Evolutionary conservation across 768 basidiomycete genomes (phyloP).

Genomic region (Lactarius psammicola): DNA sequence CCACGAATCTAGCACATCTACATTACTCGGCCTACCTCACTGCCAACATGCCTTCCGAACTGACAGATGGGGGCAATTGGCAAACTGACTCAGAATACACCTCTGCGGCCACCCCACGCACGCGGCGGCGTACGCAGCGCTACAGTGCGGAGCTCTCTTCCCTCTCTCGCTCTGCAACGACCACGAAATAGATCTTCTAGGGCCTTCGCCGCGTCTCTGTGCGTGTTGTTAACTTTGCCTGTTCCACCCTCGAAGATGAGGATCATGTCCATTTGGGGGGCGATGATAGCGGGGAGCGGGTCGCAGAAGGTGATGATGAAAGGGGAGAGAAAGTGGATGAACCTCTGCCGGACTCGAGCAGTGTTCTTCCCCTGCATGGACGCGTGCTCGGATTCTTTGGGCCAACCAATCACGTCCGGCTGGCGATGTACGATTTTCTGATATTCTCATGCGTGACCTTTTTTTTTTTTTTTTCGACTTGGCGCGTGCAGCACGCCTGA

Average conservation of each 20-base stretch:
- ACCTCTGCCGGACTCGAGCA: constrained; percentile 42
- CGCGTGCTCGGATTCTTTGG: constrained; percentile 76
- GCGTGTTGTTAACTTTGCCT: constrained; percentile 79
- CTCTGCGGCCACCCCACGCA: constrained; percentile 39
- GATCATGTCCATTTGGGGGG: constrained; percentile 49
- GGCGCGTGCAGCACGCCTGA: neutral
- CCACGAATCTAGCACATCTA: constrained; percentile 36
- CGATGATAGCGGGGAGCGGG: constrained; percentile 38
- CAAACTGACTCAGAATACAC: constrained; percentile 29
- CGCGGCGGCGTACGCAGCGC: constrained; percentile 46
- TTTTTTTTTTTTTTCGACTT: constrained; percentile 4
- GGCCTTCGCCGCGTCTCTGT: constrained; percentile 62
- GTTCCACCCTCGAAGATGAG: constrained; percentile 57
- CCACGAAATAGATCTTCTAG: constrained; percentile 55
- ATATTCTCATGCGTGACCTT: constrained; percentile 60
- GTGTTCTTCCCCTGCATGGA: constrained; percentile 61
- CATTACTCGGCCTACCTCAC: constrained; percentile 60
- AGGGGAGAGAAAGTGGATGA: constrained; percentile 34
- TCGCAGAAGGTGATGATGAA: constrained; percentile 36
- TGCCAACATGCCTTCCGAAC: constrained; percentile 44
- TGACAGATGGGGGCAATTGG: constrained; percentile 34
- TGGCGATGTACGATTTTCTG: constrained; percentile 64
- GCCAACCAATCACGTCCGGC: constrained; percentile 61
- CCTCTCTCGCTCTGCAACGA: constrained; percentile 57
- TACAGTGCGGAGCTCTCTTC: constrained; percentile 59